A percentile compares a stretch with the other conserved stretches of the same genome.
Evolutionary conservation across 257 asterid genomes (phyloP).

Genomic region (Penstemon barbatus): DNA sequence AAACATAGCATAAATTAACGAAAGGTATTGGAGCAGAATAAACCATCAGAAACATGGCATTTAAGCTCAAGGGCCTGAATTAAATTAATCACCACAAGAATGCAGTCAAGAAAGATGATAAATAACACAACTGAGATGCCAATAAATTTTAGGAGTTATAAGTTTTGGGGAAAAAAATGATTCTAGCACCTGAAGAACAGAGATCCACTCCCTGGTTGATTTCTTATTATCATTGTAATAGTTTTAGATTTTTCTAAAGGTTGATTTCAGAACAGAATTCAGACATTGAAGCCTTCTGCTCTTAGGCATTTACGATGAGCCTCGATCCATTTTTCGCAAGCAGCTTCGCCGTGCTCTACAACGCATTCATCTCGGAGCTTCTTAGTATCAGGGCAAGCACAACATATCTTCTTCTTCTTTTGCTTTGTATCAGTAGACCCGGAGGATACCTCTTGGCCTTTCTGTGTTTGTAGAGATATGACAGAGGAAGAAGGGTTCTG

Average conservation of each 20-base stretch:
- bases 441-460: conserved; percentile 43
- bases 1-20: too few relatives aligned
- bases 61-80: too few relatives aligned
- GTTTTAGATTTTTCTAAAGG: neutral
- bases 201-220: too few relatives aligned
- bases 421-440: conserved; percentile 62
- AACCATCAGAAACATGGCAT: too few relatives aligned
- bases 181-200: too few relatives aligned
- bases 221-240: neutral
- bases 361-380: conserved; percentile 82
- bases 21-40: too few relatives aligned
- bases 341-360: conserved; percentile 76
- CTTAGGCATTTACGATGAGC: conserved; percentile 85
- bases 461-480: conserved; percentile 39
- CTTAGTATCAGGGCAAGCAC: conserved; percentile 94
- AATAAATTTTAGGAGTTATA: too few relatives aligned
- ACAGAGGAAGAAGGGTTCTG: conserved; percentile 41
- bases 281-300: conserved; percentile 88
- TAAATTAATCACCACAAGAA: too few relatives aligned
- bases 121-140: too few relatives aligned
- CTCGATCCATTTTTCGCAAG: conserved; percentile 80
- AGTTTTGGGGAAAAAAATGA: too few relatives aligned
- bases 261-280: conserved; percentile 16
- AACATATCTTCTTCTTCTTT: conserved; percentile 91
- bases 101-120: too few relatives aligned